Base-by-base conservation (phyloP, 1,139 yeast species). In the Trichomonascaceae sp. region DNA sequence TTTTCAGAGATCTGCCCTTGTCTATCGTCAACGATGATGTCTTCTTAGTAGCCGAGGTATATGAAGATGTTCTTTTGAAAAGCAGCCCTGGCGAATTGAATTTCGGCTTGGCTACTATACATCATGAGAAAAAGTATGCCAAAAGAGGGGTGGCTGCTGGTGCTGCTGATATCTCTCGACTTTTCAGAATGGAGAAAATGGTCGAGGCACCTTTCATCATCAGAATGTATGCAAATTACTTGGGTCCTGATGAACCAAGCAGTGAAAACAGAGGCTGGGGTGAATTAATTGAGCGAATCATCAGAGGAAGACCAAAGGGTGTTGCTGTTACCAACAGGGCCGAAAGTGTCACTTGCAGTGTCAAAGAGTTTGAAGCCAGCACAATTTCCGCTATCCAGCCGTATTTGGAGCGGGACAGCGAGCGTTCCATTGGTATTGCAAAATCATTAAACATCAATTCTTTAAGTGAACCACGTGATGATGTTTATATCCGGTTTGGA, bases 111-210 rank as follows among this genome's bases (percentile, higher is more conserved):
- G 48, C 24, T 10, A 19, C 55, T 45, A 55, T 52, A 17, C 55
- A 53, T 44, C 55, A 64, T 19, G 58, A 57, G 45, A 59, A 57
- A 32, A 50, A 48, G 22, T 7, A 76, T 54, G 80, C 85, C 48
- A 83, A 87, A 64, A 83, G 85, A 65, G 96, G 96, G 56, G 81
- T 89, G 17, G 95, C 95, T 45, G 91, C 91, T 3, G 96, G 96
- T 68, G 95, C 86, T 17, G 82, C 91, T 46, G 96, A 89, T 70
- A 84, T 89, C 54, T 82, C 95, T 8, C 79, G 96, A 63, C 80
- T 88, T 45, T 87, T 89, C 65, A 80, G 89, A 20, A 77, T 80
- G 60, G 81, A 80, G 59, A 80, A 79, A 56, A 88, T 87, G 45
- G 77, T 43, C 83, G 91, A 54, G 81, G 83, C 66, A 73, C 86